Evolutionary conservation across 345 rosid species (phyloP), one percentile per base, ranked within the genome.

Genomic region (Eucalyptus curtisii): DNA sequence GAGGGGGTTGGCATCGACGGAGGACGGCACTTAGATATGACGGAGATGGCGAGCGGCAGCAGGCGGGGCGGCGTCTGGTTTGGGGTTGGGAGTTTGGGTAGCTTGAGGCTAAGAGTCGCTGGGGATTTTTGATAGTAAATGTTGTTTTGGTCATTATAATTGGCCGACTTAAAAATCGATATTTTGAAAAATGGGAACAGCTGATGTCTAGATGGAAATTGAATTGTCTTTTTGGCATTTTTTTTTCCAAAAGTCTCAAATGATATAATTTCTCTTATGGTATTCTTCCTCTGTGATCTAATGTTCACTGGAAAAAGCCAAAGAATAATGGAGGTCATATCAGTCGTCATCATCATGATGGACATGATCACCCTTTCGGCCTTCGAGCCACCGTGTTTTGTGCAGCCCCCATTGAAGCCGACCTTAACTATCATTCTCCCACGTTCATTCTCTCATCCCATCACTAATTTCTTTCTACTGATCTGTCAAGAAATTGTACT

Each of bases 311-410:
- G 82, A 40, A 76, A 76, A 76, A 40, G 47, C 82, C 84, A 22
- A 20, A 40, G 47, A 87, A 85, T 48, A 86, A 86, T 45, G 42
- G 87, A 68, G 44, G 88, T 42, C 84, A 76, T 76, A 40, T 76
- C 82, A 10, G 82, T 40, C 81, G n/a, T 31, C 20, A 31, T 31
- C 10, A 76, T 71, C 84, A 40, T 20, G 30, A 40, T 76, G 8
- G 2, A 37, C 84, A 40, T 76, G 16, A 76, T 40, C 9, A 1
- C 84, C 12, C 84, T 40, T 76, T 76, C 84, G 84, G 84, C 47
- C 84, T 86, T 86, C 88, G 90, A 86, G 91, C 47, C 68, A 22
- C 33, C 87, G 93, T 92, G 93, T 87, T 91, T 87, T 85, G 94
- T 90, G 93, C 93, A 90, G 93, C 91, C 90, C 88, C 90, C 45